A percentile compares a stretch with the other conserved stretches of the same genome.
These are phyloP conservation scores for Oenanthe sinensis DNA, from an alignment of 129 eudicot species.

Conservation along the genomic window DNA sequence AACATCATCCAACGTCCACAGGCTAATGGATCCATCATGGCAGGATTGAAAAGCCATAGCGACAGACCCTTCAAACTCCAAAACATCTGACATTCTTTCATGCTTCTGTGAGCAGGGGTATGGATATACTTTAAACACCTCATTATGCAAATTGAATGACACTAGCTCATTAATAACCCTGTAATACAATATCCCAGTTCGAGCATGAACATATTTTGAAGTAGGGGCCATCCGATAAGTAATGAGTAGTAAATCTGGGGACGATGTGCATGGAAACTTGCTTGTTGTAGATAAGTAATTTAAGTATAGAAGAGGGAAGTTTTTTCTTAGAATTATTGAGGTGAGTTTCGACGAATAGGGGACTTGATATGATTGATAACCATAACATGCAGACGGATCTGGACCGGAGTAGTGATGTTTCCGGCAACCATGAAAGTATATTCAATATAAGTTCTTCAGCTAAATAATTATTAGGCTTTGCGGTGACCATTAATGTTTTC, in stretches of 20 bases:
- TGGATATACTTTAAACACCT: neutral
- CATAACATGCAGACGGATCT: neutral
- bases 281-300: no score
- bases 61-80: neutral
- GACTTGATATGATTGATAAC: neutral
- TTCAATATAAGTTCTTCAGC: neutral
- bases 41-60: neutral
- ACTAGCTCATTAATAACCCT: no score
- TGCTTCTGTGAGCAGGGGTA: neutral
- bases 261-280: no score
- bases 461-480: no score
- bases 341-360: neutral
- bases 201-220: neutral
- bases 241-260: no score
- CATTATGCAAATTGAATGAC: neutral
- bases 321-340: neutral
- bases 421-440: neutral
- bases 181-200: neutral
- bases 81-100: neutral
- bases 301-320: neutral
- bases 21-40: neutral
- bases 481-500: no score
- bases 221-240: no score
- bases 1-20: neutral
- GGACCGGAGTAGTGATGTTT: neutral